A percentile compares a stretch with the other conserved stretches of the same genome.
phyloP scores from a whole-genome alignment of 2,329 filamentous ascomycete species.

The Chaetomiaceae sp. region DNA sequence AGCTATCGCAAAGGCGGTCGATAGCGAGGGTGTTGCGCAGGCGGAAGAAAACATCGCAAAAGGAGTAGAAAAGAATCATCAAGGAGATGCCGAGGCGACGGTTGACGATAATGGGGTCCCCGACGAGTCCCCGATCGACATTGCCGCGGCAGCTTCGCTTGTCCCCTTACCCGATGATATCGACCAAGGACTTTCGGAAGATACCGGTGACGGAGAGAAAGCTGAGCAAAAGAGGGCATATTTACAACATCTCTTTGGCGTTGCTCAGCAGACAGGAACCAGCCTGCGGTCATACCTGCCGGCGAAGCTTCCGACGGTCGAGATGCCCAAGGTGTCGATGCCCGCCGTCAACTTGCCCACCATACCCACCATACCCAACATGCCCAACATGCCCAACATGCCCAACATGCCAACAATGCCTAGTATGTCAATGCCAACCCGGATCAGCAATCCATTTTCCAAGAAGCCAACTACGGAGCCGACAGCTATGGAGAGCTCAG shows the following conservation, averaged over 20 bases:
- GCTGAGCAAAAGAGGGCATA: constrained; percentile 38
- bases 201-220: constrained; percentile 24
- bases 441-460: constrained; percentile 30
- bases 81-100: constrained; percentile 16
- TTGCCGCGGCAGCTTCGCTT: constrained; percentile 48
- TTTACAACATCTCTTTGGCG: constrained; percentile 45
- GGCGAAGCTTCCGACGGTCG: constrained; percentile 35
- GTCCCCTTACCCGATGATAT: constrained; percentile 44
- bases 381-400: constrained; percentile 20
- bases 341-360: constrained; percentile 24
- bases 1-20: constrained; percentile 26
- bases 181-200: constrained; percentile 29
- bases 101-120: constrained; percentile 34
- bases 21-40: constrained; percentile 10
- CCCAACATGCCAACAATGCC: constrained; percentile 21
- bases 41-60: neutral
- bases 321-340: constrained; percentile 26
- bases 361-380: constrained; percentile 20
- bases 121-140: constrained; percentile 48
- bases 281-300: constrained; percentile 45
- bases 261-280: constrained; percentile 47
- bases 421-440: constrained; percentile 31
- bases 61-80: constrained; percentile 10
- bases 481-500: neutral
- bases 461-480: constrained; percentile 21